Evolutionary conservation across 2,329 filamentous ascomycete species (phyloP).

Genomic region (Venturia pyrina): DNA sequence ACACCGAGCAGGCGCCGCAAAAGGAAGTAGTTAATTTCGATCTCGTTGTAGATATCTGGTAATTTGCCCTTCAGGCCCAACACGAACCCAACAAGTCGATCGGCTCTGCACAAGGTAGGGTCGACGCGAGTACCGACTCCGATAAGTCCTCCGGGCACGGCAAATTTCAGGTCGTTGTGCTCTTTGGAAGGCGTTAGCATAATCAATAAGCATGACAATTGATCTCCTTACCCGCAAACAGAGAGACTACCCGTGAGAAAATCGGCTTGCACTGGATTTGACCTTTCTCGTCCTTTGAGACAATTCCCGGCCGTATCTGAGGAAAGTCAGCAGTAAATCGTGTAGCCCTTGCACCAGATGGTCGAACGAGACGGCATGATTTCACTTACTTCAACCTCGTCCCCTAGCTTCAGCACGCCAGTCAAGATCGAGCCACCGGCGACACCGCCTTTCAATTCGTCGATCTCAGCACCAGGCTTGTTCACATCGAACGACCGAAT

Average conservation of each 20-base stretch:
- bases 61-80: constrained; percentile 88
- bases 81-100: constrained; percentile 97
- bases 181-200: no score
- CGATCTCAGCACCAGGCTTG: constrained; percentile 98
- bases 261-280: constrained; percentile 95
- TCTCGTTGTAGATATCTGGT: constrained; percentile 94
- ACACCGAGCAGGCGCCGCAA: constrained; percentile 85
- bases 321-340: constrained; percentile 27
- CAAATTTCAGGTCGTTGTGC: constrained; percentile 55
- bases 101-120: constrained; percentile 93
- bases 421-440: constrained; percentile 94
- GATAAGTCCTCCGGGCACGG: constrained; percentile 54
- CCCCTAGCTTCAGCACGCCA: constrained; percentile 90
- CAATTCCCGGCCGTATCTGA: constrained; percentile 97
- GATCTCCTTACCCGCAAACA: constrained; percentile 54
- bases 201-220: no score
- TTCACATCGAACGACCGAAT: constrained; percentile 99
- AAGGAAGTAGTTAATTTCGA: constrained; percentile 99
- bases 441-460: constrained; percentile 96
- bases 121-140: constrained; percentile 95
- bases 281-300: constrained; percentile 87
- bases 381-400: constrained; percentile 45
- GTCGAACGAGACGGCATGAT: no score
- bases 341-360: no score
- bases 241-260: constrained; percentile 78